Evolutionary conservation across 108 stramenopile species (phyloP).

Genomic region (Skeletonema potamos): DNA sequence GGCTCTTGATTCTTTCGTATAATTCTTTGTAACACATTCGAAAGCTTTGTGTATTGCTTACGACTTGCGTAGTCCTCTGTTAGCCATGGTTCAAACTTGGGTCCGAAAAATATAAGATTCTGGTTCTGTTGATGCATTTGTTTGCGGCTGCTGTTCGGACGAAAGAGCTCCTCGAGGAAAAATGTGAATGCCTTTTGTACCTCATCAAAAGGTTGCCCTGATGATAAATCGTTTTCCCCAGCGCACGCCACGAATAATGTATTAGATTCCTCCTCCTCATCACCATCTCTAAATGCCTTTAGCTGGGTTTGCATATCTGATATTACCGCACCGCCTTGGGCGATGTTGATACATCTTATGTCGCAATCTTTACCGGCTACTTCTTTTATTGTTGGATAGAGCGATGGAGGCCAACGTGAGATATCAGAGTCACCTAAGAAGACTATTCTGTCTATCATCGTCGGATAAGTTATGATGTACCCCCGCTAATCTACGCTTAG

Average conservation of each 20-base stretch:
- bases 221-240: constrained; percentile 78
- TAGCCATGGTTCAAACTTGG: constrained; percentile 86
- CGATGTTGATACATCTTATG: constrained; percentile 35
- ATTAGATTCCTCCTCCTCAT: neutral
- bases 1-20: constrained; percentile 27
- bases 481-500: too few relatives aligned
- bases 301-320: constrained; percentile 20
- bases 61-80: constrained; percentile 50
- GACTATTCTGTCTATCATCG: constrained; percentile 7
- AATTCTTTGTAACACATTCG: constrained; percentile 48
- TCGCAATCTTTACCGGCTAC: neutral
- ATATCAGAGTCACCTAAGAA: constrained; percentile 79
- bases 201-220: constrained; percentile 41
- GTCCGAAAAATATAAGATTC: constrained; percentile 69
- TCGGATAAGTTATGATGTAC: too few relatives aligned
- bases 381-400: constrained; percentile 39
- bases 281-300: neutral
- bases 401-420: constrained; percentile 61
- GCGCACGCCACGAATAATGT: constrained; percentile 68
- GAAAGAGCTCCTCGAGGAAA: constrained; percentile 34
- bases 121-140: constrained; percentile 15
- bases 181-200: constrained; percentile 38
- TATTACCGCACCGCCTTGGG: constrained; percentile 28
- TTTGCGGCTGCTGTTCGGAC: neutral
- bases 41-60: constrained; percentile 66